Base-by-base conservation (phyloP, 208 protist species). In the Acanthamoeba rhysodes region DNA sequence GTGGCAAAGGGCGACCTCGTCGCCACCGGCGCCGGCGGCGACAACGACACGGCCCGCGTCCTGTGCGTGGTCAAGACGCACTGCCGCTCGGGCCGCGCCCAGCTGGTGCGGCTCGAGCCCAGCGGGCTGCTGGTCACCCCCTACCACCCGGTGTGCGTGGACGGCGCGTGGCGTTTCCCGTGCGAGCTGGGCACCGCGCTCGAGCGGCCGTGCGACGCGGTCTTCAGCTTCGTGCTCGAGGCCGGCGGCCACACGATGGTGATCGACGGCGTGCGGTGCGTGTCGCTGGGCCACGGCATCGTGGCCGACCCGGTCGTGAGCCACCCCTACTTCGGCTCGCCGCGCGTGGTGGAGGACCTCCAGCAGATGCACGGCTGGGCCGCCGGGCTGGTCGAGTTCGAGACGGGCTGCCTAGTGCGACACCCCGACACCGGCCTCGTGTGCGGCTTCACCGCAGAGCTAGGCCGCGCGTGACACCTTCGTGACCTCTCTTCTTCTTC, bases 81-180 rank as follows among this genome's bases (percentile, higher is more conserved):
- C 32, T 90, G 41, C 10, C 20, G 24, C 7, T 29, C 37, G 3
- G 80, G 84, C 32, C 32, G 62, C 22, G 32, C 88, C 0, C 22
- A 62, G 7, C 80, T 97, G 37, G 78, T 96, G 32, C 45, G 32
- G 34, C 57, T 97, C 55, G 90, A n/a, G 57, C 29, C 27, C 0
- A 50, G 27, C 72, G 97, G 93, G 10, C 85, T 98, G 88, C 55
- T 95, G 64, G 85, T 98, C 0, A 98, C 97, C 41, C 97, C 97
- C 18, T 98, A 87, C 29, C 97, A 98, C 87, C 97, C 97, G 29
- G 72, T 98, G 12, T 37, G 62, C 16, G 10, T 32, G 0, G 64
- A 66, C 14, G 90, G 64, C 9, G 96, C 22, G 34, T 97, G 96
- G 96, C 45, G 34, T 2, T 97, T 97, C 70, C 96, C 96, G 24